Percentiles rank a stretch among this genome's conserved stretches.
phyloP scores from a whole-genome alignment of 805 yeast genomes.

The Tetrapisispora fleetii region DNA sequence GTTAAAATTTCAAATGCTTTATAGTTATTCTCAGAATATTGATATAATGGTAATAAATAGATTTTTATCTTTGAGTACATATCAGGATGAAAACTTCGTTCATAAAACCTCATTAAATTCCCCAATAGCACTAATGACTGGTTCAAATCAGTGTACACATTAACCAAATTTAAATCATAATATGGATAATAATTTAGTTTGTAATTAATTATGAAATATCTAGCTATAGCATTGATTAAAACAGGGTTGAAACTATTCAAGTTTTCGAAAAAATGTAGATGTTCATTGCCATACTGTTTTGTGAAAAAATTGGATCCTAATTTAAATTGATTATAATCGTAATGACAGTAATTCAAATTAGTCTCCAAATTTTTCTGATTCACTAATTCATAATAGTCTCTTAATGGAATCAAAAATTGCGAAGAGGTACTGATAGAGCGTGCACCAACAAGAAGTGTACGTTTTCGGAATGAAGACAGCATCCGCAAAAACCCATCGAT shows the following conservation, averaged over 20 bases:
- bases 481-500: background rate
- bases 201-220: conserved; percentile 64
- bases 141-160: conserved; percentile 21
- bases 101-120: conserved; percentile 14
- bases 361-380: background rate
- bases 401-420: background rate
- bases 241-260: conserved; percentile 1
- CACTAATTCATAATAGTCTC: conserved; percentile 1
- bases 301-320: conserved; percentile 4
- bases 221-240: conserved; percentile 38
- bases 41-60: conserved; percentile 23
- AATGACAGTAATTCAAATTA: background rate
- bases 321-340: background rate
- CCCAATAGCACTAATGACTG: conserved; percentile 14
- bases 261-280: conserved; percentile 2
- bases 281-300: conserved; percentile 1
- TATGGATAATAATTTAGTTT: conserved; percentile 60
- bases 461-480: background rate
- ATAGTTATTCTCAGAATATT: conserved; percentile 1
- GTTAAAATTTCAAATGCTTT: conserved; percentile 3
- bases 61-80: conserved; percentile 20
- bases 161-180: conserved; percentile 41
- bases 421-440: background rate
- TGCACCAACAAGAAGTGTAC: background rate
- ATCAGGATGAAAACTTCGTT: conserved; percentile 9